Evolutionary conservation across 192 early-diverging fungal genomes (phyloP).

Genomic region (Entomortierella chlamydospora): DNA sequence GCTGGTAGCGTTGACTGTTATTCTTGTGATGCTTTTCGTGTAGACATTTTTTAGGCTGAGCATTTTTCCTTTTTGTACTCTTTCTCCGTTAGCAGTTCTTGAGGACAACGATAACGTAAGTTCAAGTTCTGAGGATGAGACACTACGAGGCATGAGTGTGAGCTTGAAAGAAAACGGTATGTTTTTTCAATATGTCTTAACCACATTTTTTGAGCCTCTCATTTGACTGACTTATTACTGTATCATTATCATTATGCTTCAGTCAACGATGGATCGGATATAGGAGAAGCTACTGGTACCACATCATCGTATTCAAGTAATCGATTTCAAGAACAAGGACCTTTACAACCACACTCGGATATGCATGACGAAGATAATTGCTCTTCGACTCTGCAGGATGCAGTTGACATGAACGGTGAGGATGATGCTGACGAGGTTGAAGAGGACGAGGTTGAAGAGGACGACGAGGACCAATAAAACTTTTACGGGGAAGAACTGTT

Average conservation of each 20-base stretch:
- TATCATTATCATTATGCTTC: neutral
- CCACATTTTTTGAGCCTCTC: neutral
- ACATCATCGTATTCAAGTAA: conserved; percentile 1
- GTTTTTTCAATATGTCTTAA: conserved; percentile 2
- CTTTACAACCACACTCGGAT: conserved; percentile 5
- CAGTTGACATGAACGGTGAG: neutral
- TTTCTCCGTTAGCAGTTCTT: conserved; percentile 11
- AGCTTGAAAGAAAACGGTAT: conserved; percentile 1
- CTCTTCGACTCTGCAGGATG: conserved; percentile 2
- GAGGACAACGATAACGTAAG: neutral
- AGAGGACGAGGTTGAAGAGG: neutral
- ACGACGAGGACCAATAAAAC: conserved; percentile 2
- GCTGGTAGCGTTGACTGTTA: conserved; percentile 5
- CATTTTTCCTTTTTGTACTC: conserved; percentile 1
- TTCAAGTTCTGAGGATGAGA: conserved; percentile 2
- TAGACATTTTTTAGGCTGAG: neutral
- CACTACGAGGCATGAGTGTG: too few relatives aligned
- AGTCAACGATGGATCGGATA: neutral
- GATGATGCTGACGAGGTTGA: neutral
- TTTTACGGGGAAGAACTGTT: neutral
- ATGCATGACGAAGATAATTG: neutral
- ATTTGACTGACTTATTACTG: neutral
- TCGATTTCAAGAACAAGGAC: conserved; percentile 4
- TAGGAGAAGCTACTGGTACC: conserved; percentile 1
- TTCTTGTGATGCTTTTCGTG: conserved; percentile 2